Evolutionary conservation across 768 basidiomycete species (phyloP), one percentile per base, ranked within the genome.

Genomic region (Boletus edulis): DNA sequence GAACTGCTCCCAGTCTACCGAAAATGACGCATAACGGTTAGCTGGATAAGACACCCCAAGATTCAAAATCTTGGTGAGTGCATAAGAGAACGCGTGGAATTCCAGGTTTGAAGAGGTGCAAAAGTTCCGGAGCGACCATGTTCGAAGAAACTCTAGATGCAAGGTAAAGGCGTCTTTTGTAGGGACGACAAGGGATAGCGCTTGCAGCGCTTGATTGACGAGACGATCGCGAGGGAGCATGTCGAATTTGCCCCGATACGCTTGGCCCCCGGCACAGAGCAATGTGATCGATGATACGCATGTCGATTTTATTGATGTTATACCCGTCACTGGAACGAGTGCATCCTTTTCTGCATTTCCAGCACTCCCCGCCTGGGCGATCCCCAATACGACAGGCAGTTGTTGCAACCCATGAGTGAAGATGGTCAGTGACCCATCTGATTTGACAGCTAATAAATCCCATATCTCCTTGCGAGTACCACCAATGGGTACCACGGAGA

Each of bases 391-490:
- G 18, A 81, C 65, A 22, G 76, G 74, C 11, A 83, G 52, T 59
- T 74, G 71, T n/a, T 68, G 67, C 11, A 75, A 60, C 1, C 86
- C 88, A 58, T 89, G 86, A 0, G 86, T 89, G 38, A 87, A 69
- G 4, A 94, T 64, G 0, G 73, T 68, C 11, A 92, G 68, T 10
- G 68, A 67, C 31, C 83, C 78, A 45, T 81, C 75, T 3, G 83
- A 78, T 46, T 79, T 82, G 46, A 91, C 69, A 15, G 87, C 70
- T 5, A 96, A 70, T 11, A 94, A 73, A 67, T 97, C 94, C 66
- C 77, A 77, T 14, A 91, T 76, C 14, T 76, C 72, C 8, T 72
- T 71, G 18, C 94, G 82, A 4, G 87, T 88, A 2, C 84, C 81
- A 18, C 80, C 75, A 38, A 94, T 70, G 4, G 89, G 73, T 1